Percentiles rank a stretch among this genome's conserved stretches.
phyloP scores from a whole-genome alignment of 148 eudicot species.

The Chenopodium formosanum region DNA sequence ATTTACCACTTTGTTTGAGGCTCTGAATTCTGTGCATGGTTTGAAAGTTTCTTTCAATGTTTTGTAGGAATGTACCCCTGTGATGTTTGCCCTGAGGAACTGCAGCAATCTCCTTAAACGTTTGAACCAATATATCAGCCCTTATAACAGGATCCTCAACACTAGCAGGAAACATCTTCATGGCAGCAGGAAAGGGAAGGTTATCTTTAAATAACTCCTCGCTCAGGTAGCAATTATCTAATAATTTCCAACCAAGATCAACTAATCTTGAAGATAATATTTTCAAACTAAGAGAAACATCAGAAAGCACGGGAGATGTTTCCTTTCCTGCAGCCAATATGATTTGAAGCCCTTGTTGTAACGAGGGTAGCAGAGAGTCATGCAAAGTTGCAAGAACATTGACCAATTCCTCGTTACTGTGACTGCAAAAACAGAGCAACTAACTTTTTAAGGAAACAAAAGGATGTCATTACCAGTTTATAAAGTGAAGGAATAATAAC shows the following conservation, averaged over 20 bases:
- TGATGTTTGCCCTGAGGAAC: conserved; percentile 42
- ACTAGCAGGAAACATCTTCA: conserved; percentile 87
- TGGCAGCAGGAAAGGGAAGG: conserved; percentile 52
- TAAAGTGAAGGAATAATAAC: neutral
- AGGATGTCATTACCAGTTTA: neutral
- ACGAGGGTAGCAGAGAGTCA: conserved; percentile 75
- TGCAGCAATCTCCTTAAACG: conserved; percentile 67
- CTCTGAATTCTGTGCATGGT: conserved; percentile 56
- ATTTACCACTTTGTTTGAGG: conserved; percentile 58
- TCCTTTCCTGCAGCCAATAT: conserved; percentile 41
- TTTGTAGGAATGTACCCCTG: conserved; percentile 66
- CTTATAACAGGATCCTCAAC: conserved; percentile 86
- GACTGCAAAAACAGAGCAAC: conserved; percentile 42
- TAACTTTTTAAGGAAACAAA: neutral
- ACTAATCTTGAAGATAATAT: conserved; percentile 69
- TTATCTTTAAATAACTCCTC: conserved; percentile 55
- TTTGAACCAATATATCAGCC: conserved; percentile 84
- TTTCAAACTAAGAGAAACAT: conserved; percentile 55
- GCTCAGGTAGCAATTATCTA: conserved; percentile 67
- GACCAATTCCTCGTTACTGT: conserved; percentile 69
- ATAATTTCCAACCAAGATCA: conserved; percentile 76
- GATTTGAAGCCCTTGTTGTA: conserved; percentile 68
- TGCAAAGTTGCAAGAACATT: conserved; percentile 67
- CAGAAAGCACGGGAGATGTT: conserved; percentile 42
- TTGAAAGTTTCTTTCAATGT: conserved; percentile 56